Evolutionary conservation across 306 rosid species (phyloP), one percentile per base, ranked within the genome.

Genomic region (Carpinus viminea): DNA sequence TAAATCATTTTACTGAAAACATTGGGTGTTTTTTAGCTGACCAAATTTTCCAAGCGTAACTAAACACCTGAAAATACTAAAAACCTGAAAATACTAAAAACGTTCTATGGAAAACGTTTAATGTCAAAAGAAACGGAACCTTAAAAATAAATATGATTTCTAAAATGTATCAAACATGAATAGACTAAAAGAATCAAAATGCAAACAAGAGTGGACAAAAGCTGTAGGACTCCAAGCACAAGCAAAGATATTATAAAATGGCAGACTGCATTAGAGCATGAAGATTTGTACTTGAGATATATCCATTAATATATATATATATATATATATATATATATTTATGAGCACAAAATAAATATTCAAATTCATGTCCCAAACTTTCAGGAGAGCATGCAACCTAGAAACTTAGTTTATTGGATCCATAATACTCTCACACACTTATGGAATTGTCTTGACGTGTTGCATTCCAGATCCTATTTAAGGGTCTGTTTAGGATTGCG

Each of bases 381-480:
- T 46, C 52, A 34, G 55, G 38, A 74, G 72, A 36, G 56, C 76
- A 36, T 48, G 51, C n/a, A 24, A 34, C 34, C 72, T 46, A 68
- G 17, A 68, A 48, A 8, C 15, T 70, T 74, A 57, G 3, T 45
- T 43, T 28, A 45, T 54, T 26, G 70, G 72, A 68, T 12, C 17
- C 21, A 8, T 20, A 47, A 46, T 46, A 74, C 24, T 26, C 74
- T 48, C 46, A 50, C 0, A 18, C 50, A 16, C 20, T 8, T 8
- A 3, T 26, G 50, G 24, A 16, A 36, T n/a, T 66, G 13, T 17
- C 71, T 38, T 34, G 20, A 38, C 17, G 3, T 13, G 43, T 31
- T 18, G 71, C 50, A 18, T 66, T 41, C 26, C 38, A 66, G 2
- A 41, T 8, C 50, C 71, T 26, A 66, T 66, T 38, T 18, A 8